These are phyloP conservation scores for Paramecium caudatum DNA, from an alignment of 73 alveolate genomes.

Conservation along the genomic window DNA sequence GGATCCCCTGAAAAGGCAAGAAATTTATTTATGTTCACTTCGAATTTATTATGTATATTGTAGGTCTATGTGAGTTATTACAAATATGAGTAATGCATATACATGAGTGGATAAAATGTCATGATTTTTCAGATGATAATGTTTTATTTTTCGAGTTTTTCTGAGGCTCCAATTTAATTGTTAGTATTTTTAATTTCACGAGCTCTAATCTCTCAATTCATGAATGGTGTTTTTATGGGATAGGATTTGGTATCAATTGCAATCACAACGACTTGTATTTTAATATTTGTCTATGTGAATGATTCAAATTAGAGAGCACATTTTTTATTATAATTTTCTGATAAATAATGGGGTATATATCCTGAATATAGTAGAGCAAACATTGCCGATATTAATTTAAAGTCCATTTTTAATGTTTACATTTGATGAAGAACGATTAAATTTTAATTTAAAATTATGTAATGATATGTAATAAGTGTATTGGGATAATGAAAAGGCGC, in stretches of 20 bases:
- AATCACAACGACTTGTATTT: neutral
- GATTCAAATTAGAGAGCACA: neutral
- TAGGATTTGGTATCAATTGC: neutral
- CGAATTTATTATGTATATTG: neutral
- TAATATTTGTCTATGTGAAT: constrained; percentile 16
- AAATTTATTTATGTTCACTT: neutral
- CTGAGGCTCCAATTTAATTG: constrained; percentile 38
- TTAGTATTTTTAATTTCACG: neutral
- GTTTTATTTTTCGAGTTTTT: constrained; percentile 28
- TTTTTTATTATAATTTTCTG: constrained; percentile 25
- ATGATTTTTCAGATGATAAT: constrained; percentile 36
- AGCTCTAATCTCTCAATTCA: neutral
- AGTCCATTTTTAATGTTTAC: constrained; percentile 61
- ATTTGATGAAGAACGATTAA: constrained; percentile 48
- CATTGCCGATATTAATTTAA: constrained; percentile 3
- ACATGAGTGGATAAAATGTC: constrained; percentile 1
- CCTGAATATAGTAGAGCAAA: constrained; percentile 15
- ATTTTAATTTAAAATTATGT: constrained; percentile 7
- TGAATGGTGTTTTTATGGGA: neutral
- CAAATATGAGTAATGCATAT: neutral
- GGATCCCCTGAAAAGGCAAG: constrained; percentile 9
- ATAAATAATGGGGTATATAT: constrained; percentile 67
- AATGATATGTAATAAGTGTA: constrained; percentile 10
- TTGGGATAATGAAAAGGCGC: constrained; percentile 27
- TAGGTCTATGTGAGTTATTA: neutral